These are phyloP conservation scores for Chalciporus chontae DNA, from an alignment of 768 basidiomycete species.

Conservation along the genomic window DNA sequence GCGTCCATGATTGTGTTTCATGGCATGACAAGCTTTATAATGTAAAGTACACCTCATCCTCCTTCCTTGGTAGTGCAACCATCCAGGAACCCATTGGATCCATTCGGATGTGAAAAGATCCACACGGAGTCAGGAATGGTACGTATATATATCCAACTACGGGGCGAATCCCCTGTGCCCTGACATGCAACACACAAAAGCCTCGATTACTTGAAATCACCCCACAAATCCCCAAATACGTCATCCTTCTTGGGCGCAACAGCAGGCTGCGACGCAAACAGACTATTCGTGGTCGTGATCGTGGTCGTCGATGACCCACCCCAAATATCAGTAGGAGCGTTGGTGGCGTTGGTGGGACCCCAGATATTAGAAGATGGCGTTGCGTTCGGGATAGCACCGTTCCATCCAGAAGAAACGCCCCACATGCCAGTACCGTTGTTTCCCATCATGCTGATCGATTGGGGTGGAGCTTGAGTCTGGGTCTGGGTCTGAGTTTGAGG, in stretches of 20 bases:
- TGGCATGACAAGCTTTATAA: too few relatives aligned
- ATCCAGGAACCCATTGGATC: too few relatives aligned
- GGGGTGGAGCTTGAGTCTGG: constrained; percentile 10
- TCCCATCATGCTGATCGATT: constrained; percentile 52
- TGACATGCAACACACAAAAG: too few relatives aligned
- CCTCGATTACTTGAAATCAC: constrained; percentile 66
- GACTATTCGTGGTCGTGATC: constrained; percentile 32
- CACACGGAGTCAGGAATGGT: too few relatives aligned
- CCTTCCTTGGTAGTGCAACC: too few relatives aligned
- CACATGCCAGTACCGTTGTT: constrained; percentile 53
- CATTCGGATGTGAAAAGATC: too few relatives aligned
- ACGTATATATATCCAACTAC: too few relatives aligned
- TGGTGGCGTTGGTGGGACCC: constrained; percentile 20
- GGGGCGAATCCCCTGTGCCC: too few relatives aligned
- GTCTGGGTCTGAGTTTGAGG: constrained; percentile 15
- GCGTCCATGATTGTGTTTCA: too few relatives aligned
- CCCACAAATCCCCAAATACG: constrained; percentile 81
- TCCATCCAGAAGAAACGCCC: constrained; percentile 70
- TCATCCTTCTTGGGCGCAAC: constrained; percentile 63
- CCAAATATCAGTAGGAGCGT: constrained; percentile 57
- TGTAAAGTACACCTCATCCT: too few relatives aligned
- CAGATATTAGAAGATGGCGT: constrained; percentile 33
- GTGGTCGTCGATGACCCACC: constrained; percentile 33
- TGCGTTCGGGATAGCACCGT: constrained; percentile 26
- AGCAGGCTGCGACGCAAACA: constrained; percentile 30